Evolutionary conservation across 2,329 filamentous ascomycete species (phyloP).

Genomic region (Colletotrichum incanum): DNA sequence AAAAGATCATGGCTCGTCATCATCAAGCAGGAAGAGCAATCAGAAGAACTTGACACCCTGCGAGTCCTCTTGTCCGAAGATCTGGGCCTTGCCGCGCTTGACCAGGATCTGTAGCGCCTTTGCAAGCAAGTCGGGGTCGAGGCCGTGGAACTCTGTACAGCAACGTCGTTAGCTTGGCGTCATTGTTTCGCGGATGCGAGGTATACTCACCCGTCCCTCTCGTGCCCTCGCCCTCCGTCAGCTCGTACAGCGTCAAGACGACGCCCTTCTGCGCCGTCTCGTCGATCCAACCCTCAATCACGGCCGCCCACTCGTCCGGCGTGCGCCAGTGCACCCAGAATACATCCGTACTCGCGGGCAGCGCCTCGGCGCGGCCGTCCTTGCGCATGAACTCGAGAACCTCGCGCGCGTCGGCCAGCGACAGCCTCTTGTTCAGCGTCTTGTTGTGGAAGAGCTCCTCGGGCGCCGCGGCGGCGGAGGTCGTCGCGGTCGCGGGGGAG

Average conservation of each 20-base stretch:
- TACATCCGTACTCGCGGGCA: slow-evolving; percentile 64
- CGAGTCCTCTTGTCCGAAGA: slow-evolving; percentile 91
- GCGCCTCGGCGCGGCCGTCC: slow-evolving; percentile 78
- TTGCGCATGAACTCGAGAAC: slow-evolving; percentile 73
- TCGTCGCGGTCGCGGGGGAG: slow-evolving; percentile 50
- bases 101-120: slow-evolving; percentile 86
- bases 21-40: slow-evolving; percentile 47
- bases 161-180: slow-evolving; percentile 43
- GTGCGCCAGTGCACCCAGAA: slow-evolving; percentile 88
- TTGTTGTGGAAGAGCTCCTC: slow-evolving; percentile 72
- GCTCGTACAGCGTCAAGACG: slow-evolving; percentile 93
- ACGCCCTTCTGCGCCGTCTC: slow-evolving; percentile 89
- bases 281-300: slow-evolving; percentile 87
- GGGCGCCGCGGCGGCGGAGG: slow-evolving; percentile 60
- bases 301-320: slow-evolving; percentile 90
- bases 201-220: slow-evolving; percentile 72
- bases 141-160: slow-evolving; percentile 85
- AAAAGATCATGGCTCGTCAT: slow-evolving; percentile 8
- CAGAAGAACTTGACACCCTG: slow-evolving; percentile 98
- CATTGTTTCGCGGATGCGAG: neutral
- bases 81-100: slow-evolving; percentile 91
- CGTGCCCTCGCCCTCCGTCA: slow-evolving; percentile 89
- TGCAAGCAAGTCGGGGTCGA: slow-evolving; percentile 86
- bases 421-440: slow-evolving; percentile 66
- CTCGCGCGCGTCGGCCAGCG: slow-evolving; percentile 67